phyloP scores from a whole-genome alignment of 1,284 basidiomycete genomes.

The Trichosporon ovoides region DNA sequence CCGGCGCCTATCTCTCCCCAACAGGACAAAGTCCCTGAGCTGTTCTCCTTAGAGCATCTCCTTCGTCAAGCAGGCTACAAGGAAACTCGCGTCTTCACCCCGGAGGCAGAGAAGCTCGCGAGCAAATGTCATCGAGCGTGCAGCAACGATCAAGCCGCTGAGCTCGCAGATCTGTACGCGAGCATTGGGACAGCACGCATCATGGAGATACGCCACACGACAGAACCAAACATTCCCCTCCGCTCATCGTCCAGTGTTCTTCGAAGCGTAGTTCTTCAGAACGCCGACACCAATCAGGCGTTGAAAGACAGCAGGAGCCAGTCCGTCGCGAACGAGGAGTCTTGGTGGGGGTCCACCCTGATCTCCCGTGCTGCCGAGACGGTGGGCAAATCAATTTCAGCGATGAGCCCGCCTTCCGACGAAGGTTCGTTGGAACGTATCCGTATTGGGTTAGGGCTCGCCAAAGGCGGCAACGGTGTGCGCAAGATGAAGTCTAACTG shows the following conservation, averaged over 20 bases:
- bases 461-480: slow-evolving; percentile 31
- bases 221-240: slow-evolving; percentile 12
- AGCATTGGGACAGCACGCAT: slow-evolving; percentile 28
- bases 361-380: slow-evolving; percentile 11
- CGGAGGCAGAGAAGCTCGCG: slow-evolving; percentile 57
- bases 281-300: slow-evolving; percentile 7
- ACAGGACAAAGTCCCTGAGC: slow-evolving; percentile 10
- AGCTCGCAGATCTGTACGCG: slow-evolving; percentile 33
- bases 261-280: slow-evolving; percentile 20
- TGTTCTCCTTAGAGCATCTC: slow-evolving; percentile 70
- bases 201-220: slow-evolving; percentile 16
- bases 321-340: background rate
- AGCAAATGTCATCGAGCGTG: slow-evolving; percentile 25
- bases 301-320: background rate
- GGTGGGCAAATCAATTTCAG: slow-evolving; percentile 12
- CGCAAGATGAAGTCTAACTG: slow-evolving; percentile 36
- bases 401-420: slow-evolving; percentile 18
- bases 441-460: slow-evolving; percentile 30
- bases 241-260: slow-evolving; percentile 20
- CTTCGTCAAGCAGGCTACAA: slow-evolving; percentile 80
- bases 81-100: slow-evolving; percentile 78
- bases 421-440: slow-evolving; percentile 10
- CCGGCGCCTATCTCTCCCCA: slow-evolving; percentile 6
- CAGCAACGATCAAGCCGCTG: slow-evolving; percentile 31
- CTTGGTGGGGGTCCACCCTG: slow-evolving; percentile 28